Percentiles rank a stretch among this genome's conserved stretches.
Conservation (phyloP, 169 alveolate genomes). For the Cryptosporidium sp. region DNA sequence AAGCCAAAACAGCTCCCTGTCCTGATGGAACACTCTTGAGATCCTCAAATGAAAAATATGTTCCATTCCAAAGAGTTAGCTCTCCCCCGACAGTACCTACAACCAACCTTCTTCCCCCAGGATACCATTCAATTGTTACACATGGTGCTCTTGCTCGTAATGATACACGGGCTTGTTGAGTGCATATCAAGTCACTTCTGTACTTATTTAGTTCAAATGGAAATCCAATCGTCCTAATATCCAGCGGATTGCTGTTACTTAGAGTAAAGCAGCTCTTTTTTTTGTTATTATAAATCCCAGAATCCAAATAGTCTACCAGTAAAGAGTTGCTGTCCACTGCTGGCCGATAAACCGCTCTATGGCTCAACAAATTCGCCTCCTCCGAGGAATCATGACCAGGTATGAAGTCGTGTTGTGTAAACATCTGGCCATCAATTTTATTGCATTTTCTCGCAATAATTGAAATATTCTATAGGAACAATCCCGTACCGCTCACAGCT, state of each 20-base stretch:
- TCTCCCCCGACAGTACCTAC: slow-evolving; percentile 91
- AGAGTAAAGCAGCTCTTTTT: slow-evolving; percentile 28
- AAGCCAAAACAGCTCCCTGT: slow-evolving; percentile 72
- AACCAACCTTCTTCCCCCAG: slow-evolving; percentile 87
- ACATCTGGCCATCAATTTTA: slow-evolving; percentile 15
- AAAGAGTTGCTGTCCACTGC: slow-evolving; percentile 71
- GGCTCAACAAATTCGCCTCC: slow-evolving; percentile 69
- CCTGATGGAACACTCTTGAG: slow-evolving; percentile 84
- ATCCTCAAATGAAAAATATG: slow-evolving; percentile 87
- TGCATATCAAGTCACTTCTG: slow-evolving; percentile 58
- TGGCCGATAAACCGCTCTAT: slow-evolving; percentile 69
- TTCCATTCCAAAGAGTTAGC: slow-evolving; percentile 88
- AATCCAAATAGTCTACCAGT: slow-evolving; percentile 61
- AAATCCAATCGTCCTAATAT: slow-evolving; percentile 48
- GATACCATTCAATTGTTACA: slow-evolving; percentile 85
- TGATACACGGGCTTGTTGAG: slow-evolving; percentile 76
- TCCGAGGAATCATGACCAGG: slow-evolving; percentile 75
- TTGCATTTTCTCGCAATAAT: slow-evolving; percentile 2
- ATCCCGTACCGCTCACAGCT: slow-evolving; percentile 22
- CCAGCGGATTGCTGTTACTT: slow-evolving; percentile 37
- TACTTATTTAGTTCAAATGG: slow-evolving; percentile 67
- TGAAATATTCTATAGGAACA: neutral
- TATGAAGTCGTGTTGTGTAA: slow-evolving; percentile 74
- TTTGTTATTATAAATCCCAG: slow-evolving; percentile 54
- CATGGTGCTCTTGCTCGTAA: slow-evolving; percentile 76